phyloP scores from a whole-genome alignment of 495 filamentous ascomycete species.

The Talaromyces borbonicus region DNA sequence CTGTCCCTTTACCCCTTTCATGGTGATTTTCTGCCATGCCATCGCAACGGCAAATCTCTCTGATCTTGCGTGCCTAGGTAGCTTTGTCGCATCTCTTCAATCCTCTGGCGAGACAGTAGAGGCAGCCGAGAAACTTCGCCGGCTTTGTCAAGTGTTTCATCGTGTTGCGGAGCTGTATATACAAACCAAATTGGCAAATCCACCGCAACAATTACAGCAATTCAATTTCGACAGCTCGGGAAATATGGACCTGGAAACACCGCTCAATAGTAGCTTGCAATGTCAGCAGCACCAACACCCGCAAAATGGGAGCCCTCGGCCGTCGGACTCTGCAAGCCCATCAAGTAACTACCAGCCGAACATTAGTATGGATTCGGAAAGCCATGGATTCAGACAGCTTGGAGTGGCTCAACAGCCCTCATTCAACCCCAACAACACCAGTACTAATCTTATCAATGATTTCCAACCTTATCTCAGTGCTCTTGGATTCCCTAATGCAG shows the following conservation, averaged over 20 bases:
- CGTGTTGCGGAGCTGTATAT: conserved; percentile 54
- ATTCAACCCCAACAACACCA: conserved; percentile 27
- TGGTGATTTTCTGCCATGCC: conserved; percentile 60
- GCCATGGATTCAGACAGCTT: too few species aligned
- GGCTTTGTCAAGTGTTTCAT: conserved; percentile 50
- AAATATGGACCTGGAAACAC: neutral
- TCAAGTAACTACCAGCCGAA: too few species aligned
- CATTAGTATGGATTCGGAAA: too few species aligned
- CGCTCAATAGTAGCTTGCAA: conserved; percentile 8
- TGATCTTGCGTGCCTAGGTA: conserved; percentile 43
- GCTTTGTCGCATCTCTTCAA: conserved; percentile 48
- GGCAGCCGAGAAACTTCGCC: conserved; percentile 48
- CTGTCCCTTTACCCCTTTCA: conserved; percentile 58
- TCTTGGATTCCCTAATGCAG: conserved; percentile 46
- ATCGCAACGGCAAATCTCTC: conserved; percentile 31
- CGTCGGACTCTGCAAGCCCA: too few species aligned
- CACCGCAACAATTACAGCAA: neutral
- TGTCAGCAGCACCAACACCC: conserved; percentile 10
- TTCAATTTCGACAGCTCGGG: neutral
- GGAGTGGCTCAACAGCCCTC: too few species aligned
- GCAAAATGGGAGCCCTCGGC: too few species aligned
- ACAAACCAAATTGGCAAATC: conserved; percentile 43
- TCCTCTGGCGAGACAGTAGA: conserved; percentile 42
- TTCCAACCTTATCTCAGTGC: conserved; percentile 57
- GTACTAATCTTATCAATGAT: too few species aligned